Conservation (phyloP, 768 basidiomycete genomes). For the Mycena kentingensis region DNA sequence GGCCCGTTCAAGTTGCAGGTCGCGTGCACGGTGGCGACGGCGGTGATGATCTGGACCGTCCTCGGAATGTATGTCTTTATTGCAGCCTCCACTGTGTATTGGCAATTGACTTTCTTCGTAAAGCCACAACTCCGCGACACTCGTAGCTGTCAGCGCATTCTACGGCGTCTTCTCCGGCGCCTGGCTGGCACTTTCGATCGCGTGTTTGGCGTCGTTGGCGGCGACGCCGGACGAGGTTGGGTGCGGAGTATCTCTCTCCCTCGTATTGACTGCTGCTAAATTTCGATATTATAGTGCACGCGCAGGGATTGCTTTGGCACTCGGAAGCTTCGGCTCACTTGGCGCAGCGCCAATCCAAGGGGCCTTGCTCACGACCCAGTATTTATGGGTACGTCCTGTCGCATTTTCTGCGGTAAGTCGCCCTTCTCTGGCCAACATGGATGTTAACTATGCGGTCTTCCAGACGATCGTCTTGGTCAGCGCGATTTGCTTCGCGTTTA, state of each 20-base stretch:
- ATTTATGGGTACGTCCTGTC: neutral
- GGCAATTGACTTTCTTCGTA: neutral
- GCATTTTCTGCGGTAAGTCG: neutral
- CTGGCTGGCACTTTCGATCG: neutral
- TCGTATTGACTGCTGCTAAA: too few relatives aligned
- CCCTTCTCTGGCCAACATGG: too few relatives aligned
- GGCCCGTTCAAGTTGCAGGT: neutral
- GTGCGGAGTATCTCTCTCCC: too few relatives aligned
- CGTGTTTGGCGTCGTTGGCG: neutral
- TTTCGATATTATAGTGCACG: conserved; percentile 2
- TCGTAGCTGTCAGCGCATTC: neutral
- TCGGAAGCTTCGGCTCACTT: neutral
- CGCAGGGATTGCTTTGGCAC: neutral
- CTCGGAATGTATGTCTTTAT: neutral
- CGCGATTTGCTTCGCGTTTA: too few relatives aligned
- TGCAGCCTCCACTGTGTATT: too few relatives aligned
- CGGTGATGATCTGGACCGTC: neutral
- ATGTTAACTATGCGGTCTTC: too few relatives aligned
- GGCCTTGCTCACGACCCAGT: neutral
- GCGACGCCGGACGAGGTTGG: neutral
- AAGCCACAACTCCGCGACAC: neutral
- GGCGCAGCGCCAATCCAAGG: neutral
- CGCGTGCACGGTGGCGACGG: neutral
- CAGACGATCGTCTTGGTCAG: too few relatives aligned
- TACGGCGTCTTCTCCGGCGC: neutral